Conservation (phyloP, 305 asterid species). For the Fraxinus dipetala region DNA sequence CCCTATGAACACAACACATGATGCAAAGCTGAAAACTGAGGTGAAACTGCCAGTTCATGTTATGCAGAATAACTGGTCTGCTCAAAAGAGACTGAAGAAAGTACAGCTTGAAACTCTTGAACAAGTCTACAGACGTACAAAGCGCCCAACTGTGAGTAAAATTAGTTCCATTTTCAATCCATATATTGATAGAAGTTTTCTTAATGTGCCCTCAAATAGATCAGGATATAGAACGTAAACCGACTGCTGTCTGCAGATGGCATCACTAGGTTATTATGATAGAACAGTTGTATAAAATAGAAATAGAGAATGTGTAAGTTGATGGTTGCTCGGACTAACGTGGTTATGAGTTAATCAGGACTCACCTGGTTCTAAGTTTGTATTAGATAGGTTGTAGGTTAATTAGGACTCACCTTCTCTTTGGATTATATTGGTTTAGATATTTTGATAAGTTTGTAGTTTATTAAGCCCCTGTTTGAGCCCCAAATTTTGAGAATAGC, state of each 20-base stretch:
- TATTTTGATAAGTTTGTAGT: background rate
- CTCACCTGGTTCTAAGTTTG: background rate
- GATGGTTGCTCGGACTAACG: background rate
- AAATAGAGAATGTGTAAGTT: background rate
- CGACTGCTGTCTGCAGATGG: background rate
- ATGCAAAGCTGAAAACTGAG: conserved; percentile 34
- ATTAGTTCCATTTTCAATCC: conserved; percentile 3
- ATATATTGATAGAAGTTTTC: background rate
- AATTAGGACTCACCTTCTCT: background rate
- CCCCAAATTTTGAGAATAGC: background rate
- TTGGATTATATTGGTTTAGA: background rate
- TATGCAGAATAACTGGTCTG: conserved; percentile 75
- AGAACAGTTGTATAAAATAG: background rate
- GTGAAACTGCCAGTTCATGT: conserved; percentile 71
- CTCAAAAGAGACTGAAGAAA: conserved; percentile 84
- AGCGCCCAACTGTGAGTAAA: conserved; percentile 87
- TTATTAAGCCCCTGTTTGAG: background rate
- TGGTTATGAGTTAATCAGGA: background rate
- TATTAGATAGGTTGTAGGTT: background rate
- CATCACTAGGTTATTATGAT: background rate
- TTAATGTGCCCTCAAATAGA: background rate
- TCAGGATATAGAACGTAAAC: background rate
- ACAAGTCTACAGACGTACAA: conserved; percentile 62
- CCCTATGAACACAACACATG: conserved; percentile 35
- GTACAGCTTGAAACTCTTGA: conserved; percentile 83